Percentiles rank a stretch among this genome's conserved stretches.
phyloP scores from a whole-genome alignment of 2,329 filamentous ascomycete genomes.

The Onygena corvina region DNA sequence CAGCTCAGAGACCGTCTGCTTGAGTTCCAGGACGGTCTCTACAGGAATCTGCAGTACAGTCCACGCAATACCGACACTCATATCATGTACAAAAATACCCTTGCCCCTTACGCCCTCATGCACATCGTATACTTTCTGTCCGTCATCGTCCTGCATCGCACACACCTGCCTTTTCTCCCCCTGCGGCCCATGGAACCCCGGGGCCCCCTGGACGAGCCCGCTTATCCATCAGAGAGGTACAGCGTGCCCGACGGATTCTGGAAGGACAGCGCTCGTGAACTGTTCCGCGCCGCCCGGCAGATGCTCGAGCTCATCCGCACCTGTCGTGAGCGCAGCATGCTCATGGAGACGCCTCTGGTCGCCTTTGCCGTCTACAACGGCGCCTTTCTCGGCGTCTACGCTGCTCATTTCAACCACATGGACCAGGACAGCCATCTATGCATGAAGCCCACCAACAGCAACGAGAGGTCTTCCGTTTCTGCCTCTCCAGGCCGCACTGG shows the following conservation, averaged over 20 bases:
- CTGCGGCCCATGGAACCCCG: conserved; percentile 38
- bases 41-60: conserved; percentile 41
- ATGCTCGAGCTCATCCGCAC: conserved; percentile 42
- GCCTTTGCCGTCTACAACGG: conserved; percentile 46
- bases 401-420: conserved; percentile 45
- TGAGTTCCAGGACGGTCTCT: conserved; percentile 42
- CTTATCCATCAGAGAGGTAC: conserved; percentile 35
- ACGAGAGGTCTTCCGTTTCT: conserved; percentile 11
- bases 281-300: conserved; percentile 42
- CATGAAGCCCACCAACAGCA: conserved; percentile 19
- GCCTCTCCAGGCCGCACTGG: conserved; percentile 19
- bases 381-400: conserved; percentile 41
- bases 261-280: conserved; percentile 39
- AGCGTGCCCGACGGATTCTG: conserved; percentile 40
- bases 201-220: conserved; percentile 43
- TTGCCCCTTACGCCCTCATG: conserved; percentile 44
- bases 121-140: conserved; percentile 45
- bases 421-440: conserved; percentile 41
- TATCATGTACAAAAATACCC: conserved; percentile 40
- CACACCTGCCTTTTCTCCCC: conserved; percentile 45
- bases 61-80: conserved; percentile 43
- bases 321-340: conserved; percentile 39
- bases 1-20: conserved; percentile 35
- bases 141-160: conserved; percentile 44
- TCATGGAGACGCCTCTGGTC: conserved; percentile 45